phyloP scores from a whole-genome alignment of 495 filamentous ascomycete species.

The Penicillium longicatenatum region DNA sequence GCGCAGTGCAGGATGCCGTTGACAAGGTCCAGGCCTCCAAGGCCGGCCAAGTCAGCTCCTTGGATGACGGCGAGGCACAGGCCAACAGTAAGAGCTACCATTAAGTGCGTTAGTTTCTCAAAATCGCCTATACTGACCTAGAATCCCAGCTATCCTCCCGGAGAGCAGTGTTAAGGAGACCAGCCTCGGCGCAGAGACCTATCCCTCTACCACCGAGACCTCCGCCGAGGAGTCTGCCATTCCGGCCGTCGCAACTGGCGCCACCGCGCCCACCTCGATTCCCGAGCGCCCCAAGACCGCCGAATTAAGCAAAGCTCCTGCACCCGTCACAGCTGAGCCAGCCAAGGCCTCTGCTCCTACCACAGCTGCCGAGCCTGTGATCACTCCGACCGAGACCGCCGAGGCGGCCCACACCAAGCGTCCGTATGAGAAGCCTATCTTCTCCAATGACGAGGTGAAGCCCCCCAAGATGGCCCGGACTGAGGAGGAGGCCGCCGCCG shows the following conservation, averaged over 20 bases:
- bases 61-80: constrained; percentile 21
- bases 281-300: constrained; percentile 37
- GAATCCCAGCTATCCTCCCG: constrained; percentile 23
- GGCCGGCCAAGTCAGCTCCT: constrained; percentile 20
- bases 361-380: constrained; percentile 10
- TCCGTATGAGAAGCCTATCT: constrained; percentile 37
- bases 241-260: constrained; percentile 6
- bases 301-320: constrained; percentile 16
- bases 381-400: constrained; percentile 19
- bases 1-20: constrained; percentile 23
- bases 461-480: constrained; percentile 35
- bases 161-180: constrained; percentile 21
- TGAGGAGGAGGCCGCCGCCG: constrained; percentile 28
- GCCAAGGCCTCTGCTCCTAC: constrained; percentile 8
- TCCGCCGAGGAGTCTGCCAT: constrained; percentile 23
- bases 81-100: constrained; percentile 20
- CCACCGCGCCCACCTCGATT: constrained; percentile 14
- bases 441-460: constrained; percentile 31
- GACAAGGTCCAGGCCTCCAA: constrained; percentile 35
- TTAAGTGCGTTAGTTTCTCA: not conserved
- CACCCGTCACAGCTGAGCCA: constrained; percentile 10
- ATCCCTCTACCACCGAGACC: constrained; percentile 25
- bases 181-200: constrained; percentile 23
- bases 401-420: constrained; percentile 29
- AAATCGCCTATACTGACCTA: not conserved